phyloP scores from a whole-genome alignment of 257 asterid genomes.

The Plectranthus barbatus region DNA sequence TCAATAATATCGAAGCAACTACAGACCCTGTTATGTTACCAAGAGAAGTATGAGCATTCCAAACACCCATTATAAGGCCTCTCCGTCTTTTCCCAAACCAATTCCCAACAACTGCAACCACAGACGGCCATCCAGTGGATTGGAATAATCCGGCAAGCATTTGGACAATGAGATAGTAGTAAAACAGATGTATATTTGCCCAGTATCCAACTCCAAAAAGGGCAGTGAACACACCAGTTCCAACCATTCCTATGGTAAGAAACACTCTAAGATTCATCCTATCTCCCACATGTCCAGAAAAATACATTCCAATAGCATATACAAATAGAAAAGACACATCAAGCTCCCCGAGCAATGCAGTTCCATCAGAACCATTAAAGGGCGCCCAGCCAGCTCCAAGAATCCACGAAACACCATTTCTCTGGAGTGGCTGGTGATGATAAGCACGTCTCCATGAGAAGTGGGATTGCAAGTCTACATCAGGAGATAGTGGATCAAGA shows the following conservation, averaged over 20 bases:
- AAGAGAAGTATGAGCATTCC: constrained; percentile 96
- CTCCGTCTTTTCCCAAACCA: constrained; percentile 97
- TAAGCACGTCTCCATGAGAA: constrained; percentile 45
- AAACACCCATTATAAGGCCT: constrained; percentile 96
- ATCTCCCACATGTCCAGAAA: constrained; percentile 89
- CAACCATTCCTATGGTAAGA: constrained; percentile 82
- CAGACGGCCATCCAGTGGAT: constrained; percentile 99
- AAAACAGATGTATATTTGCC: constrained; percentile 63
- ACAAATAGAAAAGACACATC: constrained; percentile 89
- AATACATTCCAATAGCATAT: constrained; percentile 82
- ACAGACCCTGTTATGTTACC: constrained; percentile 86
- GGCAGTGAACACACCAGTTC: constrained; percentile 91
- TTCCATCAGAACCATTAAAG: constrained; percentile 65
- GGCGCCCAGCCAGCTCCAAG: constrained; percentile 86
- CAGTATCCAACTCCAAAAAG: constrained; percentile 88
- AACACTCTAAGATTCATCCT: constrained; percentile 78
- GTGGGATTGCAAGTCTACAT: constrained; percentile 21
- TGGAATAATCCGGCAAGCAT: constrained; percentile 94
- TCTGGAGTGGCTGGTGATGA: constrained; percentile 26
- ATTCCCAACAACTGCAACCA: constrained; percentile 90
- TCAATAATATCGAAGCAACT: constrained; percentile 71
- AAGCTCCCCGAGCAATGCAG: constrained; percentile 79
- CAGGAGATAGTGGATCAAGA: constrained; percentile 78
- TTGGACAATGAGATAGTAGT: constrained; percentile 67
- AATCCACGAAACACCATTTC: constrained; percentile 19